Evolutionary conservation across 2,329 filamentous ascomycete genomes (phyloP).

Genomic region (Venturia oleaginea): DNA sequence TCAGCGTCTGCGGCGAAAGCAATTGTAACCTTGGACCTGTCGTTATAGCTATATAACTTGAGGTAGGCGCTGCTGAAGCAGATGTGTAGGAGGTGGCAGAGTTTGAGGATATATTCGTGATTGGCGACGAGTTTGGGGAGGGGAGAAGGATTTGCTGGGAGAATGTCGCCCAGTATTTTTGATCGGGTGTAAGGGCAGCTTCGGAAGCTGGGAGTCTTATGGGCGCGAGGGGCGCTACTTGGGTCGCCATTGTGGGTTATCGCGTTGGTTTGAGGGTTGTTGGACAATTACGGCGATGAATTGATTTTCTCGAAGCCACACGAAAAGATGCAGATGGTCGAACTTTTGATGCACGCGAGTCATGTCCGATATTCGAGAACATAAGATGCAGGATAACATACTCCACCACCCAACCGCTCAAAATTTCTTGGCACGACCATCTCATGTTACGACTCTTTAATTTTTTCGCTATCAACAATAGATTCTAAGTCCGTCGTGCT

Average conservation of each 20-base stretch:
- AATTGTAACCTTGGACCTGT: slow-evolving; percentile 88
- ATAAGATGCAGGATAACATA: no score
- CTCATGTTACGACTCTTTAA: no score
- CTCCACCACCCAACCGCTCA: no score
- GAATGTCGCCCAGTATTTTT: slow-evolving; percentile 94
- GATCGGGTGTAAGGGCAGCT: slow-evolving; percentile 77
- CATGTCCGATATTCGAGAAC: neutral
- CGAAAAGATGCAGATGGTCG: neutral
- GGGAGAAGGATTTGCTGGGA: slow-evolving; percentile 84
- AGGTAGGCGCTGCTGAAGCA: slow-evolving; percentile 28
- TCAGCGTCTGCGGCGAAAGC: slow-evolving; percentile 84
- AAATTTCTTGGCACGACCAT: no score
- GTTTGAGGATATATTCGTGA: slow-evolving; percentile 67
- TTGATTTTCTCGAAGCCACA: neutral
- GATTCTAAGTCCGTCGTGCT: no score
- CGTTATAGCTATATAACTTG: slow-evolving; percentile 63
- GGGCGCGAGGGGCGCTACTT: slow-evolving; percentile 70
- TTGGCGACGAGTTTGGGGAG: slow-evolving; percentile 78
- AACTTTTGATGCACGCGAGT: neutral
- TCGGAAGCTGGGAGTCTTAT: slow-evolving; percentile 78
- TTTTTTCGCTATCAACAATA: no score
- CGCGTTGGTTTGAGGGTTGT: neutral
- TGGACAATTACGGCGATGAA: neutral
- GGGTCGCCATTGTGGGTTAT: slow-evolving; percentile 62
- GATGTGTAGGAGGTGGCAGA: slow-evolving; percentile 15